These are phyloP conservation scores for Neocatenulostroma microsporum DNA, from an alignment of 2,329 filamentous ascomycete genomes.

Conservation along the genomic window DNA sequence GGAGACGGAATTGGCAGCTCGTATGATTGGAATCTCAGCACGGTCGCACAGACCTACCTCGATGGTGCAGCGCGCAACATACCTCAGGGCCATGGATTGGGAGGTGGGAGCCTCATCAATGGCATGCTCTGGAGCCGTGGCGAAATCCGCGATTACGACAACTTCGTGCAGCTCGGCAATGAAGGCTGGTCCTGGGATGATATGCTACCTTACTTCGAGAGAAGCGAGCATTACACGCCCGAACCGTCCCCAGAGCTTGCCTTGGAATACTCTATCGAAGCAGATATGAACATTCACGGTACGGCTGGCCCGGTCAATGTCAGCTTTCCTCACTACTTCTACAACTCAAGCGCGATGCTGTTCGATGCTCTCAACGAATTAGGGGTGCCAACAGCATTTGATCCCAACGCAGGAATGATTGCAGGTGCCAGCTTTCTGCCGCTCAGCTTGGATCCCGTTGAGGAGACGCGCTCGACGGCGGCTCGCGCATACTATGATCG, in stretches of 20 bases:
- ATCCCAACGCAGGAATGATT: slow-evolving; percentile 32
- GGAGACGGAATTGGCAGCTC: slow-evolving; percentile 20
- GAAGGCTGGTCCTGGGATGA: slow-evolving; percentile 51
- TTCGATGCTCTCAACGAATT: slow-evolving; percentile 33
- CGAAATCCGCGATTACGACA: slow-evolving; percentile 42
- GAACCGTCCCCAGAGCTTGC: slow-evolving; percentile 27
- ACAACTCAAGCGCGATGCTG: slow-evolving; percentile 29
- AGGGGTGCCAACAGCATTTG: slow-evolving; percentile 30
- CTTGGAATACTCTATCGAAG: slow-evolving; percentile 32
- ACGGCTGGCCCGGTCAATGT: slow-evolving; percentile 43
- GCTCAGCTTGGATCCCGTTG: slow-evolving; percentile 28
- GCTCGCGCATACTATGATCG: slow-evolving; percentile 34
- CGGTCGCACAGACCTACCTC: slow-evolving; percentile 19
- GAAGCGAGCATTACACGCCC: slow-evolving; percentile 28
- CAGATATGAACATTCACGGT: slow-evolving; percentile 38
- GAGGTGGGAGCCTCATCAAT: slow-evolving; percentile 29
- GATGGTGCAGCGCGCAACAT: slow-evolving; percentile 18
- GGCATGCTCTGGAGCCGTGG: slow-evolving; percentile 35
- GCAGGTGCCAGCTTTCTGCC: slow-evolving; percentile 34
- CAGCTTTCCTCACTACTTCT: slow-evolving; percentile 39
- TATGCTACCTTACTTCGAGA: slow-evolving; percentile 33
- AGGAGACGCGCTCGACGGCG: slow-evolving; percentile 35
- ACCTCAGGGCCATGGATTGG: slow-evolving; percentile 26
- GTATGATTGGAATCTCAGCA: slow-evolving; percentile 26
- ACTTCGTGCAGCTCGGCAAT: slow-evolving; percentile 53